Conservation (phyloP, 2,329 filamentous ascomycete species). For the Fusarium palustre region DNA sequence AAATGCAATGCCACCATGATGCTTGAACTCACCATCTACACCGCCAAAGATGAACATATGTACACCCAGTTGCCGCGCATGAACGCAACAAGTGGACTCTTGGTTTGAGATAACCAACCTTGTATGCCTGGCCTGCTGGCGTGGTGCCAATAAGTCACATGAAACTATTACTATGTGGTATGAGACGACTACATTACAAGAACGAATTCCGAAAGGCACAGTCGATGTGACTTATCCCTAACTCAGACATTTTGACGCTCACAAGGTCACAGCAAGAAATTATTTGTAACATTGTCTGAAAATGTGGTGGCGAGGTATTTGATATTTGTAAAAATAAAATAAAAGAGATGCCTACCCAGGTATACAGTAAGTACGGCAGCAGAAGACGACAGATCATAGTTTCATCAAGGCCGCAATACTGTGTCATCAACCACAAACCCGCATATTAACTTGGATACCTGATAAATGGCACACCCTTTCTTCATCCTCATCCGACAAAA, state of each 20-base stretch:
- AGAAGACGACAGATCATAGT: no score
- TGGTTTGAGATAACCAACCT: not conserved
- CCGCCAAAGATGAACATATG: slow-evolving; percentile 35
- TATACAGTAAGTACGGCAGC: no score
- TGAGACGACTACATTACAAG: not conserved
- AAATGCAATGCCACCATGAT: slow-evolving; percentile 12
- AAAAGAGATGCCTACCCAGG: no score
- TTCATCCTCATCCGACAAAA: no score
- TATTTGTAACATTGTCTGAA: not conserved
- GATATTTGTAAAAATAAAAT: no score
- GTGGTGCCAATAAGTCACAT: not conserved
- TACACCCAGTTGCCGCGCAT: slow-evolving; percentile 11
- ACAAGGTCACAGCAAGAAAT: not conserved
- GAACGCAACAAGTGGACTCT: slow-evolving; percentile 12
- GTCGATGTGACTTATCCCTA: not conserved
- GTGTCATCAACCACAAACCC: no score
- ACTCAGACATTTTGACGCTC: not conserved
- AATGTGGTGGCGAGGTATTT: no score
- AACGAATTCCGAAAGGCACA: not conserved
- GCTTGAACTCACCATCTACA: slow-evolving; percentile 34
- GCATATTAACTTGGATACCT: no score
- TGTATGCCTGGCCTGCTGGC: not conserved
- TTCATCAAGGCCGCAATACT: no score
- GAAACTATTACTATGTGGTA: not conserved
- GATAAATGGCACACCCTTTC: no score